Evolutionary conservation across 2,329 filamentous ascomycete genomes (phyloP).

Genomic region (Nemania sp.): DNA sequence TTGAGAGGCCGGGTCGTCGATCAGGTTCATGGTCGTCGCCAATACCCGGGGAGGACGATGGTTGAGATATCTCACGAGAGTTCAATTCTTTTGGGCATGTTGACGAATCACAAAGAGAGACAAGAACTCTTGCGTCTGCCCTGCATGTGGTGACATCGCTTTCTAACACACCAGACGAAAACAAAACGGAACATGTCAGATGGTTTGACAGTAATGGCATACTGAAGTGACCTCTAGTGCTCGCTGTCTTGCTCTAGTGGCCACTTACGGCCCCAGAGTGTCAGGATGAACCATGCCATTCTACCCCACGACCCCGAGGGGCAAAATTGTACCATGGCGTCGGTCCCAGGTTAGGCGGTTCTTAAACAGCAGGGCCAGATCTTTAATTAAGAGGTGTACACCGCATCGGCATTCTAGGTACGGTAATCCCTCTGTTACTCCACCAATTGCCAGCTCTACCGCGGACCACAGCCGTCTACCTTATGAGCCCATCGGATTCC

Average conservation of each 20-base stretch:
- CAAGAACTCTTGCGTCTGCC: slow-evolving; percentile 20
- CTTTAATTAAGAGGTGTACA: not conserved
- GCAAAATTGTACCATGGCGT: slow-evolving; percentile 17
- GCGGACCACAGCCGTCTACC: slow-evolving; percentile 6
- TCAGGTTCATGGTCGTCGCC: slow-evolving; percentile 3
- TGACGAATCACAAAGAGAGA: slow-evolving; percentile 8
- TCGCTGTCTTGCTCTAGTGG: slow-evolving; percentile 8
- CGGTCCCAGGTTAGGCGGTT: slow-evolving; percentile 7
- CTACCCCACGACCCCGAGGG: slow-evolving; percentile 12
- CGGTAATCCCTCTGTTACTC: slow-evolving; percentile 11
- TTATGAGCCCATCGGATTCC: slow-evolving; percentile 8
- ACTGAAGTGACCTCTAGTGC: slow-evolving; percentile 14
- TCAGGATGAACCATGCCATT: not conserved
- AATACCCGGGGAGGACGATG: not conserved
- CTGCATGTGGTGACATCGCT: slow-evolving; percentile 22
- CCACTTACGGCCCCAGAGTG: not conserved
- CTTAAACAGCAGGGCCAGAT: slow-evolving; percentile 1
- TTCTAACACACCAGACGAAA: slow-evolving; percentile 21
- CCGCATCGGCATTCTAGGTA: not conserved
- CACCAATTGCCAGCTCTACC: slow-evolving; percentile 15
- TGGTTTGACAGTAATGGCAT: slow-evolving; percentile 10
- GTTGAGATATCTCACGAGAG: slow-evolving; percentile 7
- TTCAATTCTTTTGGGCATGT: not conserved
- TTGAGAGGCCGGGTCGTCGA: not conserved
- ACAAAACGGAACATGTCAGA: slow-evolving; percentile 28